Conservation (phyloP, 2,329 filamentous ascomycete genomes). For the Ophiostoma australiae region DNA sequence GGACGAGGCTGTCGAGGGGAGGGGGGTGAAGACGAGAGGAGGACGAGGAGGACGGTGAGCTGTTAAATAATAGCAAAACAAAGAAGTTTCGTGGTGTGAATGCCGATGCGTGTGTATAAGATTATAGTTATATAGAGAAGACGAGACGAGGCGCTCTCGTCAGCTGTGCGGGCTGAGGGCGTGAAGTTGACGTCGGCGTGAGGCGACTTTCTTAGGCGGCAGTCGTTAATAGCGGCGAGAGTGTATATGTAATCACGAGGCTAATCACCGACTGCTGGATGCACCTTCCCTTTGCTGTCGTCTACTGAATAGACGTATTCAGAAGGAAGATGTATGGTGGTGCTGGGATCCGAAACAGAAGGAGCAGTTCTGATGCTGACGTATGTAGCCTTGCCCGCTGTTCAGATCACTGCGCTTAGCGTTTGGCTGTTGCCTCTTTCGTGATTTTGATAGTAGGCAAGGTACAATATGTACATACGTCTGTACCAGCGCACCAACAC, state of each 20-base stretch:
- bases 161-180: background rate
- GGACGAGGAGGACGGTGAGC: background rate
- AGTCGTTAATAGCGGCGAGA: background rate
- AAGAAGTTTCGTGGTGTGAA: background rate
- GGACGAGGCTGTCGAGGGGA: background rate
- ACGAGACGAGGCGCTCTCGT: background rate
- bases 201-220: background rate
- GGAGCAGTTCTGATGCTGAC: background rate
- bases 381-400: conserved; percentile 28
- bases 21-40: background rate
- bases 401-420: background rate
- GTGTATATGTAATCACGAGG: conserved; percentile 4
- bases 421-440: background rate
- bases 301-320: background rate
- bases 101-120: background rate
- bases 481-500: too few species aligned
- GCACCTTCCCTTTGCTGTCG: conserved; percentile 2
- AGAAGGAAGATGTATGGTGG: background rate
- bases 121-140: background rate
- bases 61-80: background rate
- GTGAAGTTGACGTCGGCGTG: background rate
- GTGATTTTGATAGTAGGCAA: background rate
- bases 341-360: background rate
- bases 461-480: too few species aligned
- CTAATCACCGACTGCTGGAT: conserved; percentile 7